These are phyloP conservation scores for Amanita thiersii DNA, from an alignment of 768 basidiomycete genomes.

Conservation along the genomic window DNA sequence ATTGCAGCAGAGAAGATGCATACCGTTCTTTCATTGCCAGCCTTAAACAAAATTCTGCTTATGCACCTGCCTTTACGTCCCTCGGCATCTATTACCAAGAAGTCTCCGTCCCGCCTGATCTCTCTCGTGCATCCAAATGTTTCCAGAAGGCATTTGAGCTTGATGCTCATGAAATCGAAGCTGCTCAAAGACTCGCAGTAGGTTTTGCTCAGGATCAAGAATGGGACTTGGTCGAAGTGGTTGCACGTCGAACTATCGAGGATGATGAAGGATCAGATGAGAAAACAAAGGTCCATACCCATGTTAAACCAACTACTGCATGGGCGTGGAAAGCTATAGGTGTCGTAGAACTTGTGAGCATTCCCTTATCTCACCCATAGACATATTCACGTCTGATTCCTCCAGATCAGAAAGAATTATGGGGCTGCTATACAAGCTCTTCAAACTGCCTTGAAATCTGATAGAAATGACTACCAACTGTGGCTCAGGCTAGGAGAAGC, in stretches of 20 bases:
- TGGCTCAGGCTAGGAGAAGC: constrained; percentile 93
- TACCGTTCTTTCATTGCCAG: constrained; percentile 76
- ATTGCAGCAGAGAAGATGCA: constrained; percentile 47
- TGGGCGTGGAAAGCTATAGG: constrained; percentile 99
- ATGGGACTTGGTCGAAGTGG: constrained; percentile 93
- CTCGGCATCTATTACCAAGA: constrained; percentile 87
- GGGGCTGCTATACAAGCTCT: constrained; percentile 71
- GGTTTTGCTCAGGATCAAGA: constrained; percentile 90
- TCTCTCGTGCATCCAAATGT: constrained; percentile 82
- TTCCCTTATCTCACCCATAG: not conserved
- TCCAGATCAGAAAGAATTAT: constrained; percentile 62
- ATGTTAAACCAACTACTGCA: constrained; percentile 58
- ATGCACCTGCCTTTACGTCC: constrained; percentile 90
- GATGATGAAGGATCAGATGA: constrained; percentile 80
- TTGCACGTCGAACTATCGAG: constrained; percentile 88
- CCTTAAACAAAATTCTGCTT: constrained; percentile 65
- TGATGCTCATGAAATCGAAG: constrained; percentile 80
- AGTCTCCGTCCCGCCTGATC: constrained; percentile 62
- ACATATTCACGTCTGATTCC: not conserved
- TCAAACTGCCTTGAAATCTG: constrained; percentile 78
- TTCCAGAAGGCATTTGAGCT: constrained; percentile 98
- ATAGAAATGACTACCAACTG: constrained; percentile 67
- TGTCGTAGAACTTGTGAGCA: constrained; percentile 78
- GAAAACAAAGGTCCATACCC: constrained; percentile 24
- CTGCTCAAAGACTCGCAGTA: constrained; percentile 76